Conservation (phyloP, 768 basidiomycete species). For the Termitomyces titanicus region DNA sequence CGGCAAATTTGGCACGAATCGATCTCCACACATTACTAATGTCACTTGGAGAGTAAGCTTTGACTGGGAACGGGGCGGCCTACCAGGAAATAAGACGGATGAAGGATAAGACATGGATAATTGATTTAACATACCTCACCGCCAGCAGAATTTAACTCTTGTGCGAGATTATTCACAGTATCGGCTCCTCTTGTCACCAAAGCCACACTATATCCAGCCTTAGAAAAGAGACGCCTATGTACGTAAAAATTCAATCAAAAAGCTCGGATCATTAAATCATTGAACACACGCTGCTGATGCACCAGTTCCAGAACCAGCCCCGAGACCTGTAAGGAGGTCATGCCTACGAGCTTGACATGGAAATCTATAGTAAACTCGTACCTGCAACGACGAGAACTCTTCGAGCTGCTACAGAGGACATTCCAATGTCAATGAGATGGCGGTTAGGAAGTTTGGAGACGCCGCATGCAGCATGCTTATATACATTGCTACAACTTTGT, state of each 20-base stretch:
- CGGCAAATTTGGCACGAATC: slow-evolving; percentile 43
- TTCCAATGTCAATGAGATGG: background rate
- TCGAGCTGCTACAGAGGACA: slow-evolving; percentile 32
- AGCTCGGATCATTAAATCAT: background rate
- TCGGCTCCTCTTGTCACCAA: slow-evolving; percentile 58
- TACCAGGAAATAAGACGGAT: slow-evolving; percentile 21
- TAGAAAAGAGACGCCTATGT: slow-evolving; percentile 53
- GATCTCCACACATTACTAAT: slow-evolving; percentile 46
- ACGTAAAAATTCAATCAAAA: background rate
- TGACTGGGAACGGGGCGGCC: slow-evolving; percentile 57
- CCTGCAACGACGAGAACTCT: slow-evolving; percentile 60
- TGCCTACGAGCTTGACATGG: too few species aligned
- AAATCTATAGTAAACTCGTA: too few species aligned
- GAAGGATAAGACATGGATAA: background rate
- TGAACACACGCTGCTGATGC: slow-evolving; percentile 51
- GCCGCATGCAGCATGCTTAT: too few species aligned
- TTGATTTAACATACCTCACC: slow-evolving; percentile 42
- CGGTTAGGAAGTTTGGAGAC: background rate
- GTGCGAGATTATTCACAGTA: slow-evolving; percentile 47
- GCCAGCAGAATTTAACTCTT: slow-evolving; percentile 52
- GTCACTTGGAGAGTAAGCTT: slow-evolving; percentile 44
- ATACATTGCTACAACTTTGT: background rate
- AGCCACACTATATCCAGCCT: slow-evolving; percentile 63
- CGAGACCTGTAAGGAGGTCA: slow-evolving; percentile 36
- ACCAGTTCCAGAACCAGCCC: slow-evolving; percentile 50